Conservation (phyloP, 345 rosid species). For the Lepidium aucheri region DNA sequence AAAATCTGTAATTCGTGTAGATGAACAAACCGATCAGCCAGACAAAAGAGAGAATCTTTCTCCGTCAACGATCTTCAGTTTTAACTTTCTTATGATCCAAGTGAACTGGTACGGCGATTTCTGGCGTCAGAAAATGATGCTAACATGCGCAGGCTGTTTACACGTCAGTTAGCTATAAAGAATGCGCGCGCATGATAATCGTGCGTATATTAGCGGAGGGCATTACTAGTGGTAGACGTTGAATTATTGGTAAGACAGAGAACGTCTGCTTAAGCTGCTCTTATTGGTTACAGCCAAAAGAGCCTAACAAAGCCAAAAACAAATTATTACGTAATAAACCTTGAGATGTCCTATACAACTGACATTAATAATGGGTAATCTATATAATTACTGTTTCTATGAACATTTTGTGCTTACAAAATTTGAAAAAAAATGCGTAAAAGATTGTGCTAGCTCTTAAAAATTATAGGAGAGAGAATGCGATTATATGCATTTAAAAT, state of each 20-base stretch:
- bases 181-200: constrained; percentile 17
- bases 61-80: constrained; percentile 19
- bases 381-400: no score
- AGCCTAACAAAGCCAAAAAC: background rate
- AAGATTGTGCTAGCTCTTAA: no score
- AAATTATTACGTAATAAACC: no score
- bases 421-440: no score
- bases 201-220: constrained; percentile 15
- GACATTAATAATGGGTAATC: no score
- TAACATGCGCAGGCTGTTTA: constrained; percentile 24
- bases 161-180: constrained; percentile 5
- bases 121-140: background rate
- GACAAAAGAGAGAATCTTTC: background rate
- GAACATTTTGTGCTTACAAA: no score
- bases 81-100: background rate
- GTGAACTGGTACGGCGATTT: background rate
- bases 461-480: no score
- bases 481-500: no score
- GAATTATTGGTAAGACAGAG: constrained; percentile 16
- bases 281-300: constrained; percentile 21
- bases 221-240: constrained; percentile 19
- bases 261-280: background rate
- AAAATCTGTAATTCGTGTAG: background rate
- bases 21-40: background rate
- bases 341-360: no score